Conservation (phyloP, 305 asterid species). For the Salvia sclarea region DNA sequence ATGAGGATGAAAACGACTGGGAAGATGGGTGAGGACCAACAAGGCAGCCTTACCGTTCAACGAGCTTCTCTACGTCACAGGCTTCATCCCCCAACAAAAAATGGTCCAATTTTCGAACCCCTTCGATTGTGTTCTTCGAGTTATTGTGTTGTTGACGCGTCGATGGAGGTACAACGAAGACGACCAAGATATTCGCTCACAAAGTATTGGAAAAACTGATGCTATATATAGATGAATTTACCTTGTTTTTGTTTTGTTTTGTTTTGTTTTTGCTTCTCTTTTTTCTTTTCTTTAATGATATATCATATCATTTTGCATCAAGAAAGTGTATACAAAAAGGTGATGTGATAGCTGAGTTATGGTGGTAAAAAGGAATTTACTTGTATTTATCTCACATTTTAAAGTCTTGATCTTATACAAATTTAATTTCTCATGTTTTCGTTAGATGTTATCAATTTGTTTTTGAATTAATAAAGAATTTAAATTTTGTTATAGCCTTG, state of each 20-base stretch:
- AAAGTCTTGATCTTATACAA: no score
- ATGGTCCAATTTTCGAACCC: background rate
- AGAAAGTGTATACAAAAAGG: conserved; percentile 2
- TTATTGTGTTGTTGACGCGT: background rate
- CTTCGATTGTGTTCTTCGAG: background rate
- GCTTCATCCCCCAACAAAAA: background rate
- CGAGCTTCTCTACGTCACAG: background rate
- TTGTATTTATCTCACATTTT: background rate
- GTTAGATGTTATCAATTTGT: no score
- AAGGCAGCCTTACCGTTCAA: background rate
- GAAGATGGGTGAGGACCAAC: conserved; percentile 35
- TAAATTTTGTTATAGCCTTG: no score
- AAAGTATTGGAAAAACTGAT: background rate
- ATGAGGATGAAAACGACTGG: conserved; percentile 45
- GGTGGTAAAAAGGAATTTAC: background rate
- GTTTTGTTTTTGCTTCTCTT: background rate
- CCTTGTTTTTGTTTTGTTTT: background rate
- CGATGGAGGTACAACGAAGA: background rate
- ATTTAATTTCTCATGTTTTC: no score
- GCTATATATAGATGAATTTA: background rate
- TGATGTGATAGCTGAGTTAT: background rate
- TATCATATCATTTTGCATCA: background rate
- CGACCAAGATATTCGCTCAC: background rate
- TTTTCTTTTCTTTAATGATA: background rate
- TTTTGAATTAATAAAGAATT: no score